phyloP scores from a whole-genome alignment of 306 rosid species.

The Fragaria ananassa region DNA sequence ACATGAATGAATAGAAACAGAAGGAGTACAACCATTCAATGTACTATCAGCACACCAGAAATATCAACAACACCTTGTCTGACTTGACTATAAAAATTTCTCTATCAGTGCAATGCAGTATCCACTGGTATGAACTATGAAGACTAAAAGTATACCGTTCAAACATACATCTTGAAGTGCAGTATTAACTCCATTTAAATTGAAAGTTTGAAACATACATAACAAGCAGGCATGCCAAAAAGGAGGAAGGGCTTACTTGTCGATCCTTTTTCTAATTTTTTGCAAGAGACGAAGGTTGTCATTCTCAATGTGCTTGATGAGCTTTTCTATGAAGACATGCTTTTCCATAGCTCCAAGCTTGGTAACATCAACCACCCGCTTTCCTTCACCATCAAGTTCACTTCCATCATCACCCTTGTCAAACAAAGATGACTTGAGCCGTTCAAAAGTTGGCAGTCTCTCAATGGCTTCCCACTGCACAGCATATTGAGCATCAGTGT shows the following conservation, averaged over 20 bases:
- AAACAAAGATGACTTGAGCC: slow-evolving; percentile 56
- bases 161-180: neutral
- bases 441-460: slow-evolving; percentile 52
- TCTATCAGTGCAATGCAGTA: too few relatives aligned
- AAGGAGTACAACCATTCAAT: neutral
- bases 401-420: slow-evolving; percentile 25
- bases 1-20: neutral
- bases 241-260: slow-evolving; percentile 38
- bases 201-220: neutral
- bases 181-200: neutral
- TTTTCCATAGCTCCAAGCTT: slow-evolving; percentile 58
- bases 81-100: neutral
- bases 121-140: neutral
- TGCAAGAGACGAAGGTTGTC: slow-evolving; percentile 64
- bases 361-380: slow-evolving; percentile 57
- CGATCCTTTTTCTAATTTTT: slow-evolving; percentile 52
- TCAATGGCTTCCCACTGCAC: slow-evolving; percentile 54
- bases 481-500: slow-evolving; percentile 23
- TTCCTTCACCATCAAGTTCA: slow-evolving; percentile 19
- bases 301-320: slow-evolving; percentile 54
- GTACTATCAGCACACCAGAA: neutral
- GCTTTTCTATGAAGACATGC: slow-evolving; percentile 53
- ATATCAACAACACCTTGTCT: neutral
- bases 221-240: neutral
- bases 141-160: neutral